These are phyloP conservation scores for Poa annua DNA, from an alignment of 176 grass and related monocot species.

Conservation along the genomic window DNA sequence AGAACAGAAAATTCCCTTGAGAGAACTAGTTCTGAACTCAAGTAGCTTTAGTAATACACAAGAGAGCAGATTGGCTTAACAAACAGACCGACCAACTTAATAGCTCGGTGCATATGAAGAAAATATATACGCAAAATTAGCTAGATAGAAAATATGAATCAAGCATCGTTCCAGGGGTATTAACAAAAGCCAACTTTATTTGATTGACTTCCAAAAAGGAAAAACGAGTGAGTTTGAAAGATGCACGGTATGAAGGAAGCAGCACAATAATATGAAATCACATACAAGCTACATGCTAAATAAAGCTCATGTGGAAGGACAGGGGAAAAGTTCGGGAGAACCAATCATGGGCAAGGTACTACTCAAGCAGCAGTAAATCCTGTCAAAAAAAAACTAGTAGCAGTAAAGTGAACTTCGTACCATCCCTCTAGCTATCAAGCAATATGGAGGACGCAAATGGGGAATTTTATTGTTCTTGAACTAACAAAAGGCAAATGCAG, in stretches of 20 bases:
- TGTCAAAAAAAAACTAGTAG: neutral
- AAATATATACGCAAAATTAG: neutral
- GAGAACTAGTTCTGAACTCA: neutral
- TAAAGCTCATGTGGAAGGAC: neutral
- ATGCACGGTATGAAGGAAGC: neutral
- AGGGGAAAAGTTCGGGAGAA: neutral
- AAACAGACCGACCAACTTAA: neutral
- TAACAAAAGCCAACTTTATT: neutral
- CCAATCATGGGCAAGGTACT: neutral
- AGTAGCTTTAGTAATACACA: neutral
- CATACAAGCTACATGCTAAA: neutral
- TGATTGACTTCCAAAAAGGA: neutral
- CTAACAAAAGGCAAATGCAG: neutral
- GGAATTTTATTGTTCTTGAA: neutral
- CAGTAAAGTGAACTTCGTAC: neutral
- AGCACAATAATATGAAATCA: neutral
- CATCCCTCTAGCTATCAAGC: neutral
- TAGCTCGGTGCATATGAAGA: neutral
- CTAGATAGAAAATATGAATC: neutral
- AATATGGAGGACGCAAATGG: neutral
- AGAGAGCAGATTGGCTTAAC: neutral
- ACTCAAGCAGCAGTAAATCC: neutral
- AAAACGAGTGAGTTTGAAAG: neutral
- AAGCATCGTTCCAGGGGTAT: neutral
- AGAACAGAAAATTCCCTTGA: neutral